Percentiles rank a stretch among this genome's conserved stretches.
Evolutionary conservation across 257 asterid genomes (phyloP).

Genomic region (Schizonepeta tenuifolia): DNA sequence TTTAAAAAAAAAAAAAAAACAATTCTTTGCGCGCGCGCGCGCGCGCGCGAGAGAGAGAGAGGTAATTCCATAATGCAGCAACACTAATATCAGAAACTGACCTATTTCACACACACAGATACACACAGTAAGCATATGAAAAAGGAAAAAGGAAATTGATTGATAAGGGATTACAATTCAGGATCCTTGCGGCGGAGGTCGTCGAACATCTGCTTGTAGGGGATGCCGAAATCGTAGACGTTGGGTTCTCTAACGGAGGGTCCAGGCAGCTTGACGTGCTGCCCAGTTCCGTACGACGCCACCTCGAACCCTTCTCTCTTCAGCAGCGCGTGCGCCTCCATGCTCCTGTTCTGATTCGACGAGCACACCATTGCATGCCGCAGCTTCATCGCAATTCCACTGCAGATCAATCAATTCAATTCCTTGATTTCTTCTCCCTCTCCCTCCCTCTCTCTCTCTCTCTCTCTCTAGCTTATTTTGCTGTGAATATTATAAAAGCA

Average conservation of each 20-base stretch:
- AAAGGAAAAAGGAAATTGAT: not conserved
- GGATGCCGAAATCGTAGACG: constrained; percentile 97
- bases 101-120: not conserved
- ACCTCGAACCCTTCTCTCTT: constrained; percentile 92
- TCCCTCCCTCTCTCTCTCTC: not conserved
- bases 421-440: not conserved
- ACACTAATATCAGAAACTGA: not conserved
- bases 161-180: constrained; percentile 53
- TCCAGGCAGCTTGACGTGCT: constrained; percentile 98
- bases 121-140: not conserved
- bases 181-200: constrained; percentile 98
- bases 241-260: constrained; percentile 98
- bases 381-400: constrained; percentile 59
- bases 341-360: constrained; percentile 97
- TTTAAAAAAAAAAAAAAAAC: not conserved
- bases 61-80: not conserved
- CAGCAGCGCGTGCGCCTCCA: constrained; percentile 91
- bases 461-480: not conserved
- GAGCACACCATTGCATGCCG: constrained; percentile 98
- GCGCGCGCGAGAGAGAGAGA: not conserved
- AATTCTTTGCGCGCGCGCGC: no score
- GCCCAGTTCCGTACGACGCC: constrained; percentile 96
- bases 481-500: not conserved
- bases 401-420: not conserved
- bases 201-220: constrained; percentile 91